Evolutionary conservation across 2,329 filamentous ascomycete species (phyloP).

Genomic region (Emmonsiellopsis sp.): DNA sequence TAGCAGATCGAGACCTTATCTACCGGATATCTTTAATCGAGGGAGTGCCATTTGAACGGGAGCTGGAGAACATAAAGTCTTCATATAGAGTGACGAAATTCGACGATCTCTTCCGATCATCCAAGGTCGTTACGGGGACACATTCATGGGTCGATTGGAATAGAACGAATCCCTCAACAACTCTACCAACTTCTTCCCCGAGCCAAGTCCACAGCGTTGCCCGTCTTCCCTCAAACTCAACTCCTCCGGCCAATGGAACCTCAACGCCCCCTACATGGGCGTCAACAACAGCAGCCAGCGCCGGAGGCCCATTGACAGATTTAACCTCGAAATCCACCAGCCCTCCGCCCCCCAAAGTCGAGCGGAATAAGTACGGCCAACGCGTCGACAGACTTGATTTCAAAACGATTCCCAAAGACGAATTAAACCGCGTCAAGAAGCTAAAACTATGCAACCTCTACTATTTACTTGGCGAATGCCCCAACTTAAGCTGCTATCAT

Average conservation of each 20-base stretch:
- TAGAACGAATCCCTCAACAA: slow-evolving; percentile 6
- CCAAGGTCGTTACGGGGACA: slow-evolving; percentile 35
- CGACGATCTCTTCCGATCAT: slow-evolving; percentile 44
- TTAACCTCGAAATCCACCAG: slow-evolving; percentile 25
- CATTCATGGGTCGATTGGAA: slow-evolving; percentile 12
- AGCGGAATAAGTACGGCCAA: slow-evolving; percentile 51
- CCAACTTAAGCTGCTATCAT: slow-evolving; percentile 45
- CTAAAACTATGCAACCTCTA: slow-evolving; percentile 56
- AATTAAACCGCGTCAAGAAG: slow-evolving; percentile 52
- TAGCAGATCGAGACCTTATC: slow-evolving; percentile 35
- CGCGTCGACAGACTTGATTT: slow-evolving; percentile 46
- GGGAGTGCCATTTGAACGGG: slow-evolving; percentile 47
- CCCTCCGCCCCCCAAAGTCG: slow-evolving; percentile 31
- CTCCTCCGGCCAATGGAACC: slow-evolving; percentile 17
- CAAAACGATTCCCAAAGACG: slow-evolving; percentile 45
- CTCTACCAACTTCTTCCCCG: slow-evolving; percentile 18
- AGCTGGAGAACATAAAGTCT: slow-evolving; percentile 39
- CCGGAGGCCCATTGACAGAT: slow-evolving; percentile 30
- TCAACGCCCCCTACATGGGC: slow-evolving; percentile 23
- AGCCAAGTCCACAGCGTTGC: slow-evolving; percentile 20
- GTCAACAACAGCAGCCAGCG: slow-evolving; percentile 28
- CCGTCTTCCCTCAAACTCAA: slow-evolving; percentile 27
- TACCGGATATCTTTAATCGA: slow-evolving; percentile 48
- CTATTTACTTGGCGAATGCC: slow-evolving; percentile 50
- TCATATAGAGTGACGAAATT: slow-evolving; percentile 44